Percentiles rank a stretch among this genome's conserved stretches.
Conservation (phyloP, 441 rosid genomes). For the Sinapis alba region DNA sequence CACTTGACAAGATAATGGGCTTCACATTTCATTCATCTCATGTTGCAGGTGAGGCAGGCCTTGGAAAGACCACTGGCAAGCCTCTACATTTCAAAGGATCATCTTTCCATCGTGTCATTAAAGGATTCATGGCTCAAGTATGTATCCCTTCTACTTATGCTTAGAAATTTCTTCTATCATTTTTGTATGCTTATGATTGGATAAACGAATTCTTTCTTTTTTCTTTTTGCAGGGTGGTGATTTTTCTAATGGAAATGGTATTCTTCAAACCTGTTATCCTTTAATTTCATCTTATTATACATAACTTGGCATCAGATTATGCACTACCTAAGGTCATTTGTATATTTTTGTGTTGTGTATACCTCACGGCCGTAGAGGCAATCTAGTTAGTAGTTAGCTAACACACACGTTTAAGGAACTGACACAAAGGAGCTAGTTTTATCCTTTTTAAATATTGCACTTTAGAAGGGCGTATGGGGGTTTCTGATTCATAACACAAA, state of each 20-base stretch:
- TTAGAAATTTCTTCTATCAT: not conserved
- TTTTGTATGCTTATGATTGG: not conserved
- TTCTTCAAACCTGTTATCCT: conserved; percentile 18
- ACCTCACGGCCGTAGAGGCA: not conserved
- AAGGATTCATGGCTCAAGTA: conserved; percentile 99
- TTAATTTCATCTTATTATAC: not conserved
- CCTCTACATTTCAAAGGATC: conserved; percentile 91
- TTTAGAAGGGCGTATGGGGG: not conserved
- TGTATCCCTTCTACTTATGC: conserved; percentile 28
- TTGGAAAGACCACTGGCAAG: conserved; percentile 80
- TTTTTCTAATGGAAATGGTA: conserved; percentile 95
- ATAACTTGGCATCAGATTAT: conserved; percentile 8
- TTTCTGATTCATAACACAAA: not conserved
- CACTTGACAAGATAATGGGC: conserved; percentile 5
- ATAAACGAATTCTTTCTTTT: conserved; percentile 17
- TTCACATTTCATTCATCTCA: not conserved
- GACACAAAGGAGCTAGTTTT: not conserved
- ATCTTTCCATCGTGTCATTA: conserved; percentile 82
- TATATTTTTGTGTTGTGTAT: not conserved
- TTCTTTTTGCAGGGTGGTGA: conserved; percentile 85
- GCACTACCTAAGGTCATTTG: not conserved
- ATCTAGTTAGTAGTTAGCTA: conserved; percentile 3
- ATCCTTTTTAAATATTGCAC: too few relatives aligned
- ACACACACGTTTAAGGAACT: not conserved
- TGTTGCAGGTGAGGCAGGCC: conserved; percentile 79